phyloP scores from a whole-genome alignment of 805 yeast species.

The Hanseniaspora guilliermondii region DNA sequence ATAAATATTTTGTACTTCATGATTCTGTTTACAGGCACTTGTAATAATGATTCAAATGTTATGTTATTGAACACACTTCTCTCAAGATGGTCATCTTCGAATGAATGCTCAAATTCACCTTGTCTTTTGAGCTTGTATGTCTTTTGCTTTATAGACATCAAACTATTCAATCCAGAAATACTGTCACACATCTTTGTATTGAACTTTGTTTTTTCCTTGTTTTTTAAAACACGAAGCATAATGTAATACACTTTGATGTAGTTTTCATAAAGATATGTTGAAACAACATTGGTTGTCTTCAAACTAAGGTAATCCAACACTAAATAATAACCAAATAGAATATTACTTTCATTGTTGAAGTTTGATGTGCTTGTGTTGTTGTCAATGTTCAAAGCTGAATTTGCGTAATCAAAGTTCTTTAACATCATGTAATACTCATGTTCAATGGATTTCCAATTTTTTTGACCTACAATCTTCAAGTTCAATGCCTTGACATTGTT shows the following conservation, averaged over 20 bases:
- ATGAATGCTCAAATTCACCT: background rate
- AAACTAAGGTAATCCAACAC: background rate
- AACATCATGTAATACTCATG: background rate
- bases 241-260: constrained; percentile 7
- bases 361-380: background rate
- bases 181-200: background rate
- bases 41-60: constrained; percentile 4
- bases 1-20: constrained; percentile 9
- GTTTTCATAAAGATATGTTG: constrained; percentile 10
- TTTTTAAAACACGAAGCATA: background rate
- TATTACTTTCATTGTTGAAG: background rate
- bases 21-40: constrained; percentile 6
- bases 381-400: background rate
- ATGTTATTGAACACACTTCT: background rate
- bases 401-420: background rate
- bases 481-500: background rate
- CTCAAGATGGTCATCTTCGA: background rate
- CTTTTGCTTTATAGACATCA: background rate
- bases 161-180: background rate
- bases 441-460: background rate
- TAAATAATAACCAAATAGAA: background rate
- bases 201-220: background rate
- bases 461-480: background rate
- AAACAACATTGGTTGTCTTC: background rate
- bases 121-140: background rate